Conservation (phyloP, 305 asterid genomes). For the Nicotiana rustica region DNA sequence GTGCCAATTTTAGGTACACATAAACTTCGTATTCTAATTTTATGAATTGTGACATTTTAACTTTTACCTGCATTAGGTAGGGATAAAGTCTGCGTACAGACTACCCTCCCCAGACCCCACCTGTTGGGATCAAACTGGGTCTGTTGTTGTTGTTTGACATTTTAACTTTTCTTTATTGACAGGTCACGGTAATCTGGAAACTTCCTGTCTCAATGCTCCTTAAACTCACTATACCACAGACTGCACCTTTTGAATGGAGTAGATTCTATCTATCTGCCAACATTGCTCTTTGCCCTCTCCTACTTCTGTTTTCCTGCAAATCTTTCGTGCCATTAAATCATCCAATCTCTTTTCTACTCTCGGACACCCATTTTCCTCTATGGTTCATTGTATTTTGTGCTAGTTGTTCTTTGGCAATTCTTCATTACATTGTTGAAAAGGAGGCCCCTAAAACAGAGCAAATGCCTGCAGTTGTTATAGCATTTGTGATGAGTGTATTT, state of each 20-base stretch:
- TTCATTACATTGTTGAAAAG: slow-evolving; percentile 74
- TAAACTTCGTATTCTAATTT: not conserved
- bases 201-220: slow-evolving; percentile 79
- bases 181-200: slow-evolving; percentile 80
- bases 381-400: slow-evolving; percentile 75
- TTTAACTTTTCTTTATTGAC: slow-evolving; percentile 39
- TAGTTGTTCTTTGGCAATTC: slow-evolving; percentile 73
- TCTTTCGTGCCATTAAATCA: slow-evolving; percentile 83
- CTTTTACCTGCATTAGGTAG: not conserved
- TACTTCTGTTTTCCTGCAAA: slow-evolving; percentile 77
- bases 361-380: slow-evolving; percentile 75
- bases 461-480: slow-evolving; percentile 59
- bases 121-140: no score
- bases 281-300: slow-evolving; percentile 82
- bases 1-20: not conserved
- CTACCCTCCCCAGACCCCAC: no score
- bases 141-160: slow-evolving; percentile 14
- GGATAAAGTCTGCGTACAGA: no score
- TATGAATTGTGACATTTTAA: slow-evolving; percentile 29
- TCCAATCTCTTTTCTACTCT: slow-evolving; percentile 71
- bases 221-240: slow-evolving; percentile 84
- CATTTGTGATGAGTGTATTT: slow-evolving; percentile 92
- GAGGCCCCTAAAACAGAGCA: slow-evolving; percentile 82
- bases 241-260: slow-evolving; percentile 84
- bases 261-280: slow-evolving; percentile 83